These are phyloP conservation scores for maize (Zea mays) DNA, from an alignment of 176 grass and related monocot species.

Conservation along the genomic window Zm-B73-REFERENCE-NAM-5.0 NC_050102.1:169083001-169083500, in stretches of 20 bases:
- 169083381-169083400: constrained; percentile 88
- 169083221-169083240: background rate
- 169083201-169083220: background rate
- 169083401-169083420: constrained; percentile 60
- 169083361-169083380: constrained; percentile 99
- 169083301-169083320: background rate
- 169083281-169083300: constrained; percentile 40
- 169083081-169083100: constrained; percentile 16
- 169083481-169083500: constrained; percentile 57
- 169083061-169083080: background rate
- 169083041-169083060: constrained; percentile 35
- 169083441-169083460: constrained; percentile 16
- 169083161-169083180: background rate
- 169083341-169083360: constrained; percentile 73
- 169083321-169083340: constrained; percentile 21
- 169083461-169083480: constrained; percentile 20
- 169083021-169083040: constrained; percentile 24
- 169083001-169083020: background rate
- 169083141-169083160: background rate
- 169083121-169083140: background rate
- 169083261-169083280: constrained; percentile 44
- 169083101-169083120: background rate
- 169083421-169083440: background rate
- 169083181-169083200: background rate
- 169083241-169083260: background rate